These are phyloP conservation scores for Globisporangium nagaii DNA, from an alignment of 352 stramenopile species.

Conservation along the genomic window DNA sequence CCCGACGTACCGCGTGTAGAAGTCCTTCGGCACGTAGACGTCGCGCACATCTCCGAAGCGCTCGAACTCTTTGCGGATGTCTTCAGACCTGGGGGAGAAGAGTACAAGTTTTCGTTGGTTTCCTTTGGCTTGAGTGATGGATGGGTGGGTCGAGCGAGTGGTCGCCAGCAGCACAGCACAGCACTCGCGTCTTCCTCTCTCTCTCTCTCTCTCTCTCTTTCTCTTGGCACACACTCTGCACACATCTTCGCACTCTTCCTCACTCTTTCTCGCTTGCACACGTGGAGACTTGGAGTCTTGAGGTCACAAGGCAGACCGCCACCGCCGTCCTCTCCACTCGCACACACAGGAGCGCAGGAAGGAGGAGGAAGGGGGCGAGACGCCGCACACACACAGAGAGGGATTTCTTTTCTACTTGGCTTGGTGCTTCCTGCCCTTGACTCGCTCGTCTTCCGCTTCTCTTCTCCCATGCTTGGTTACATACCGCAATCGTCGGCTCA, in stretches of 20 bases:
- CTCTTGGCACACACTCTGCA: background rate
- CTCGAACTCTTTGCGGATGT: constrained; percentile 91
- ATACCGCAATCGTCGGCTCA: constrained; percentile 85
- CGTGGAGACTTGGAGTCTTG: constrained; percentile 4
- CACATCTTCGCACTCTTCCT: background rate
- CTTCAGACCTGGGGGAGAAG: constrained; percentile 55
- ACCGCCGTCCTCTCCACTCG: background rate
- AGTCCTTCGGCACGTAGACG: constrained; percentile 95
- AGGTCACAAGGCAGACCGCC: background rate
- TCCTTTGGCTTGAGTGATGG: background rate
- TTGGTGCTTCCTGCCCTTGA: background rate
- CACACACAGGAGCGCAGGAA: background rate
- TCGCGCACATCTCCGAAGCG: constrained; percentile 92
- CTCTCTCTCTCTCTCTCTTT: background rate
- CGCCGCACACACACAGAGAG: background rate
- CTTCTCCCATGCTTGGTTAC: constrained; percentile 8
- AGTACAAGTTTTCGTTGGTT: constrained; percentile 2
- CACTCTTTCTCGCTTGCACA: background rate
- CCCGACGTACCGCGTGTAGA: constrained; percentile 79
- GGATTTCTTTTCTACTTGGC: constrained; percentile 1
- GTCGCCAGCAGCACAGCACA: background rate
- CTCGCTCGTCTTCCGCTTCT: background rate
- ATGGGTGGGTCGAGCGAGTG: background rate
- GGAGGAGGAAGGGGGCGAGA: background rate
- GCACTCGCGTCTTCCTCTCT: background rate